Evolutionary conservation across 164 flowering plant genomes (phyloP).

Genomic region (Piper betle): DNA sequence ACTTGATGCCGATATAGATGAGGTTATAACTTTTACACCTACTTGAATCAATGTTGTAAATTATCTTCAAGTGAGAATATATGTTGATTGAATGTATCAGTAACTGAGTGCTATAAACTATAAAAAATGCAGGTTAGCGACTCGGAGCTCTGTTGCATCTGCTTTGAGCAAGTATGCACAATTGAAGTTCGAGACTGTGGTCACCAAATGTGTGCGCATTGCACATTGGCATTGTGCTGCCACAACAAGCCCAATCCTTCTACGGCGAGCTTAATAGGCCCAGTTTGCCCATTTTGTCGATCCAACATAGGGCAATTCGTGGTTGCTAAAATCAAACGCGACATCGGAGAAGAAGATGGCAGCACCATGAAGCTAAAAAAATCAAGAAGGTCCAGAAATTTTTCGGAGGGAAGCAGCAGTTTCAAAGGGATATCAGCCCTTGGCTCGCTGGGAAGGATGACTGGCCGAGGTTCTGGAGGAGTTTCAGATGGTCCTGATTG

Average conservation of each 20-base stretch:
- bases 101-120: background rate
- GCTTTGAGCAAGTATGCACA: conserved; percentile 89
- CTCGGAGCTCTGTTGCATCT: conserved; percentile 72
- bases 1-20: conserved; percentile 15
- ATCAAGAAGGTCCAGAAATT: conserved; percentile 35
- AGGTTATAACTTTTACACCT: background rate
- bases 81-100: background rate
- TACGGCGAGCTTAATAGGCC: conserved; percentile 34
- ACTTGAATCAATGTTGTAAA: background rate
- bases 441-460: conserved; percentile 53
- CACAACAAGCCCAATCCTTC: conserved; percentile 88
- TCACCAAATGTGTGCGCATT: conserved; percentile 97
- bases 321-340: conserved; percentile 37
- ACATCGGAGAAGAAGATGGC: conserved; percentile 27
- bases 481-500: conserved; percentile 37
- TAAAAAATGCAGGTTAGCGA: conserved; percentile 47
- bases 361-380: conserved; percentile 33
- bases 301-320: conserved; percentile 58
- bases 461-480: conserved; percentile 54
- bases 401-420: conserved; percentile 79
- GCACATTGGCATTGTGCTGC: conserved; percentile 87
- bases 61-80: too few species aligned
- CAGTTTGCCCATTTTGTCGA: conserved; percentile 90
- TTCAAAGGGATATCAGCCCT: conserved; percentile 53
- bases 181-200: conserved; percentile 91